phyloP scores from a whole-genome alignment of 805 yeast species.

The Saccharomycopsis oosterbeekiorum region DNA sequence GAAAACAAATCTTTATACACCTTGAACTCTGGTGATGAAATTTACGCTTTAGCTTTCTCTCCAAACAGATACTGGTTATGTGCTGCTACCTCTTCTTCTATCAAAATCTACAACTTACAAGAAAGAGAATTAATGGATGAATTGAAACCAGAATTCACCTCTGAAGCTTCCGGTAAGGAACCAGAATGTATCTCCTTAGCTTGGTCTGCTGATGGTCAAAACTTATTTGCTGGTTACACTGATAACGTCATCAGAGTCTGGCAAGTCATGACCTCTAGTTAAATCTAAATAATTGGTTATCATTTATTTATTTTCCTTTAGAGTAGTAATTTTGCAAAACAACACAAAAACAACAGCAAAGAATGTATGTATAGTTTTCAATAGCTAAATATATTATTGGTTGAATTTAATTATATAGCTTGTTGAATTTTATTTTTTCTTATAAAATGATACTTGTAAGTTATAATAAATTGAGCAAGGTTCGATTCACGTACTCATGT shows the following conservation, averaged over 20 bases:
- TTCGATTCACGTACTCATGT: too few species aligned
- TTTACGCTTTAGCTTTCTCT: slow-evolving; percentile 97
- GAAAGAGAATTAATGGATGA: slow-evolving; percentile 90
- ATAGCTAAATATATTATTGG: neutral
- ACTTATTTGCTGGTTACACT: slow-evolving; percentile 99
- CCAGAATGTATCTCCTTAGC: slow-evolving; percentile 97
- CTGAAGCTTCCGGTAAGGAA: slow-evolving; percentile 82
- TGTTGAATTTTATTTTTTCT: slow-evolving; percentile 1
- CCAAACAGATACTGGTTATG: slow-evolving; percentile 99
- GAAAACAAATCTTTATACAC: slow-evolving; percentile 82
- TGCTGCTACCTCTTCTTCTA: slow-evolving; percentile 97
- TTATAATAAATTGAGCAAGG: too few species aligned
- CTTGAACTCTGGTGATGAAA: slow-evolving; percentile 90
- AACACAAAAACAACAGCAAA: slow-evolving; percentile 1
- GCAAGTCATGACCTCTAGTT: slow-evolving; percentile 93
- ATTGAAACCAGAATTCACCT: slow-evolving; percentile 95
- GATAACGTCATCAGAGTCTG: slow-evolving; percentile 99
- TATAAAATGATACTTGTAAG: neutral
- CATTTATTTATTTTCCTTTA: neutral
- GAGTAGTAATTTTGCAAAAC: neutral
- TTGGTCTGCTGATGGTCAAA: slow-evolving; percentile 99
- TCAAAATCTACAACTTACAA: slow-evolving; percentile 97
- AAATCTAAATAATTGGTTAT: slow-evolving; percentile 18
- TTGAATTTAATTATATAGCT: neutral
- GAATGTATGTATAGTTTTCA: neutral